Percentiles rank a stretch among this genome's conserved stretches.
Evolutionary conservation across 805 yeast genomes (phyloP).

Genomic region (Saccharomycopsis olivae): DNA sequence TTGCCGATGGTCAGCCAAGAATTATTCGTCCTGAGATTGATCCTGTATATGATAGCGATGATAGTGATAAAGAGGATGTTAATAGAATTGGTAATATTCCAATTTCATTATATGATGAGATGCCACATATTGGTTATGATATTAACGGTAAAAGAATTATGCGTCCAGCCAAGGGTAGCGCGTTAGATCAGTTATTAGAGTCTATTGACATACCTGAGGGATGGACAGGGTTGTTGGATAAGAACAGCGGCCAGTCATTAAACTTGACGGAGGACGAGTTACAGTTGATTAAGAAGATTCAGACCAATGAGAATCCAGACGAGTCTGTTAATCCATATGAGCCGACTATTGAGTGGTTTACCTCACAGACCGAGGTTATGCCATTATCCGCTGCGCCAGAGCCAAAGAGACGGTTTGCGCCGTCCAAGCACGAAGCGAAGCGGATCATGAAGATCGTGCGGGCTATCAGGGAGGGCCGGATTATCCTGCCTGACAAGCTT

Average conservation of each 20-base stretch:
- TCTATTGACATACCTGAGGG: conserved; percentile 93
- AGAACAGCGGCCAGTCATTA: conserved; percentile 75
- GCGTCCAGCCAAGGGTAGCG: conserved; percentile 98
- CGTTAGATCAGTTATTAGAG: conserved; percentile 82
- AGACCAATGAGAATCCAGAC: conserved; percentile 74
- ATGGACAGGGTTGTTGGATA: conserved; percentile 94
- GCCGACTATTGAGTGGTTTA: conserved; percentile 93
- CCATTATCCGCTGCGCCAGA: conserved; percentile 92
- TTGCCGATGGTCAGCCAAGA: conserved; percentile 73
- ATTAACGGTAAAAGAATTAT: conserved; percentile 95
- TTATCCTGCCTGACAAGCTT: conserved; percentile 59
- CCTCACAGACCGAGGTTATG: conserved; percentile 73
- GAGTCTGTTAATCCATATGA: conserved; percentile 80
- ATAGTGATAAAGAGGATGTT: conserved; percentile 56
- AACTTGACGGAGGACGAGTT: conserved; percentile 81
- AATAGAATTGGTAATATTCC: conserved; percentile 95
- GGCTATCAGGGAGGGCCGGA: conserved; percentile 94
- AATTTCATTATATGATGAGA: conserved; percentile 85
- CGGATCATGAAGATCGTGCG: conserved; percentile 91
- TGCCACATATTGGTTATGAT: conserved; percentile 95
- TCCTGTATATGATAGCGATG: conserved; percentile 93
- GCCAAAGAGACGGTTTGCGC: conserved; percentile 94
- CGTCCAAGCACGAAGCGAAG: conserved; percentile 94
- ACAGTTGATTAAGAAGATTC: conserved; percentile 78
- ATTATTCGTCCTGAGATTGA: conserved; percentile 79